phyloP scores from a whole-genome alignment of 1,139 yeast genomes.

The Sugiyamaella xylanicola region DNA sequence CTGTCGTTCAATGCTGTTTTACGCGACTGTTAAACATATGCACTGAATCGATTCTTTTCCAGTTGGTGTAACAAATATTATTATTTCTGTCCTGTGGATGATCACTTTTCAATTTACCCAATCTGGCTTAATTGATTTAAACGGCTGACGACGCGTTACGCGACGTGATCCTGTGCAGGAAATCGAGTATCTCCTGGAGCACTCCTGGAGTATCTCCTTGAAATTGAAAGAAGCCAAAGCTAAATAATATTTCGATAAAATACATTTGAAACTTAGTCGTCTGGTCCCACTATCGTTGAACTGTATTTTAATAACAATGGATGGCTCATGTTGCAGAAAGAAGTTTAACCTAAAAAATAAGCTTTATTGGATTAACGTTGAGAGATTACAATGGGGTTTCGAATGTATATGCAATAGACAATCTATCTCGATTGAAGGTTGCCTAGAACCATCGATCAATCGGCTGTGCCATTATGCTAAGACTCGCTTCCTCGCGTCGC shows the following conservation, averaged over 20 bases:
- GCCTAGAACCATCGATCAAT: too few relatives aligned
- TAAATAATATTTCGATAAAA: background rate
- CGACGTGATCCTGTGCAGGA: background rate
- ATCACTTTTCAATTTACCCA: background rate
- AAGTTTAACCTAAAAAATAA: too few relatives aligned
- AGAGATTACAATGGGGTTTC: too few relatives aligned
- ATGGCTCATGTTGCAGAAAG: too few relatives aligned
- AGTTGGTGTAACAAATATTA: background rate
- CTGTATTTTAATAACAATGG: too few relatives aligned
- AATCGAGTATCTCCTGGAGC: too few relatives aligned
- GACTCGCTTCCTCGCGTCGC: too few relatives aligned
- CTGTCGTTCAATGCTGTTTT: background rate
- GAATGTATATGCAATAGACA: too few relatives aligned
- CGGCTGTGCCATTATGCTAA: too few relatives aligned
- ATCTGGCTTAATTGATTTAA: background rate
- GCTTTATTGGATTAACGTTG: too few relatives aligned
- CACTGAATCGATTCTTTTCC: background rate
- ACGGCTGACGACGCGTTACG: slow-evolving; percentile 1
- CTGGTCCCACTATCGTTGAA: background rate
- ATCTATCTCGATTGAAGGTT: too few relatives aligned
- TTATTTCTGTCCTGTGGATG: background rate
- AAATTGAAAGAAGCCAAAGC: too few relatives aligned
- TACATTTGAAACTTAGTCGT: background rate
- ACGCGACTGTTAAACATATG: background rate
- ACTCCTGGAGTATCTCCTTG: background rate